phyloP scores from a whole-genome alignment of 163 green algal genomes.

The Trebouxiophyceae sp. region DNA sequence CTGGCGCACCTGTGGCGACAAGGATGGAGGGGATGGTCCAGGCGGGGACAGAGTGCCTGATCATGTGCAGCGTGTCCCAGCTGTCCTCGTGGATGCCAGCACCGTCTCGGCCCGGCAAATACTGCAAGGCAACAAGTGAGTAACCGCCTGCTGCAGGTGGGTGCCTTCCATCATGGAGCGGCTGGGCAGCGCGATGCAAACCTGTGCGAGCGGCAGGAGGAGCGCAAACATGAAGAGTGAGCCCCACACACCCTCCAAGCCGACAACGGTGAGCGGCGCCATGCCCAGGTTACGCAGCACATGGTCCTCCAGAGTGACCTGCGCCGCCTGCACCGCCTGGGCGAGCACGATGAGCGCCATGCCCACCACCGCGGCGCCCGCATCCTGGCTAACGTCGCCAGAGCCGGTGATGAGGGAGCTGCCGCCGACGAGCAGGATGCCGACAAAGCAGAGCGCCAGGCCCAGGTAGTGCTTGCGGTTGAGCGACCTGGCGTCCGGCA shows the following conservation, averaged over 20 bases:
- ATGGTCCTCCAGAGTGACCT: slow-evolving; percentile 70
- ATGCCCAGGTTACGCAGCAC: slow-evolving; percentile 61
- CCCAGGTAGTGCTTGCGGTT: slow-evolving; percentile 68
- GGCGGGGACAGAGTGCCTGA: background rate
- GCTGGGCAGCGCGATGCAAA: no score
- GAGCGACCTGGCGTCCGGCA: slow-evolving; percentile 48
- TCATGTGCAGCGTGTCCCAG: slow-evolving; percentile 57
- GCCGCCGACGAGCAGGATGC: slow-evolving; percentile 1
- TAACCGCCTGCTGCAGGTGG: no score
- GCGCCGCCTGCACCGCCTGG: slow-evolving; percentile 59
- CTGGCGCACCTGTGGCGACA: background rate
- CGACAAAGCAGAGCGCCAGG: slow-evolving; percentile 62
- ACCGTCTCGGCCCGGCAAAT: slow-evolving; percentile 48
- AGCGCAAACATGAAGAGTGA: slow-evolving; percentile 43
- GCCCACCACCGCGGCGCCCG: slow-evolving; percentile 34
- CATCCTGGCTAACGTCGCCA: slow-evolving; percentile 16
- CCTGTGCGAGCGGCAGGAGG: no score
- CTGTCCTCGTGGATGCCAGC: slow-evolving; percentile 75
- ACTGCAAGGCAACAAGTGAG: no score
- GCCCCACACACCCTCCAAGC: slow-evolving; percentile 59
- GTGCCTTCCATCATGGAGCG: no score
- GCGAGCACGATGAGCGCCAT: slow-evolving; percentile 59
- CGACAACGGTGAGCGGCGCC: slow-evolving; percentile 58
- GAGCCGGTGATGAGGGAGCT: slow-evolving; percentile 13
- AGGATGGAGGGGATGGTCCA: background rate